A percentile compares a stretch with the other conserved stretches of the same genome.
Evolutionary conservation across 2,329 filamentous ascomycete genomes (phyloP).

Genomic region (Aphanocladium album): DNA sequence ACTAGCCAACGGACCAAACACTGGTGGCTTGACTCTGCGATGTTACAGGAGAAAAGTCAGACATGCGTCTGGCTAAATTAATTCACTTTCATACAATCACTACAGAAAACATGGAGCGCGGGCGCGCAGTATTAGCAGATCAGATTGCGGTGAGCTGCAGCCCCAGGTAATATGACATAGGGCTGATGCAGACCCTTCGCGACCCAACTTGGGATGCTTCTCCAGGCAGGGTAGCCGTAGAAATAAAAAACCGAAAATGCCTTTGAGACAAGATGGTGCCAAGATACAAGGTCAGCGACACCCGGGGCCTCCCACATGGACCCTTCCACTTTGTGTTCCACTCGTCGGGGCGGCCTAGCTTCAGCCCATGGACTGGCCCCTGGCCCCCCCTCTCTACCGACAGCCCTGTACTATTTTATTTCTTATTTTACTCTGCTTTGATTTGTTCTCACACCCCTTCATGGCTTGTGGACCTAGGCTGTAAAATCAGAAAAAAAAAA

Average conservation of each 20-base stretch:
- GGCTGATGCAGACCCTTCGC: neutral
- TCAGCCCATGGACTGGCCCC: neutral
- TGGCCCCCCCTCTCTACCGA: neutral
- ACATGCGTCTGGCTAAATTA: too few species aligned
- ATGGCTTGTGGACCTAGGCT: neutral
- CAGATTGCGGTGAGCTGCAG: neutral
- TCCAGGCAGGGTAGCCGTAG: neutral
- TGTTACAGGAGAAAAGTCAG: too few species aligned
- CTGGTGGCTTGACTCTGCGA: neutral
- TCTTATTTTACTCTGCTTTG: neutral
- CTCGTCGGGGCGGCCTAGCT: neutral
- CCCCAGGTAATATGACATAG: neutral
- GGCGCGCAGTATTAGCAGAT: too few species aligned
- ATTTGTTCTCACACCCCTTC: neutral
- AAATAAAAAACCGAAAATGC: neutral
- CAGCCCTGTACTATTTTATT: neutral
- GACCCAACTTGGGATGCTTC: neutral
- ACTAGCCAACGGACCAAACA: neutral
- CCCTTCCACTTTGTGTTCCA: neutral
- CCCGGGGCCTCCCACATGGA: neutral
- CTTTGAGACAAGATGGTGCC: neutral
- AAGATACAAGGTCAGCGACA: neutral
- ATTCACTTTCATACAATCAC: too few species aligned
- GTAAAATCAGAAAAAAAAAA: neutral
- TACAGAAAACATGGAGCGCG: too few species aligned